A percentile compares a stretch with the other conserved stretches of the same genome.
Conservation (phyloP, 108 stramenopile species). For the Ochromonas danica region DNA sequence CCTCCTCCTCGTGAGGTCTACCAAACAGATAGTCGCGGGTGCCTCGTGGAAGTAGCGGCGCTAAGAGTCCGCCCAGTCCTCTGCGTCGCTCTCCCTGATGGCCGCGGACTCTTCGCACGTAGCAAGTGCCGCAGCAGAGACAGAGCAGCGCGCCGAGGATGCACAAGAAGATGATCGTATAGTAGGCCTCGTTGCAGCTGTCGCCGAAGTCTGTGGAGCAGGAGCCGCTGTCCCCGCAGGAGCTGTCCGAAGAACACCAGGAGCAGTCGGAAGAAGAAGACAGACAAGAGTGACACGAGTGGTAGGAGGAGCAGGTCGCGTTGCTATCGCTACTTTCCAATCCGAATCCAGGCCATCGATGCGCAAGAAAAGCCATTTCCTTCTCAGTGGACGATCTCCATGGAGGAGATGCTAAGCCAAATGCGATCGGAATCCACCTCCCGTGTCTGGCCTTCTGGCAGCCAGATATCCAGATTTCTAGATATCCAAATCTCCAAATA, state of each 20-base stretch:
- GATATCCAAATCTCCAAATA: no score
- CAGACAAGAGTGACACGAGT: no score
- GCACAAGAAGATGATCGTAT: slow-evolving; percentile 22
- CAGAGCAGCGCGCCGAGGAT: background rate
- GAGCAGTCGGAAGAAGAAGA: slow-evolving; percentile 12
- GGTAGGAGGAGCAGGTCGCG: no score
- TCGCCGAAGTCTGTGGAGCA: background rate
- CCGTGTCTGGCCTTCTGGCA: no score
- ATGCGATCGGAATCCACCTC: no score
- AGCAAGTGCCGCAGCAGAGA: slow-evolving; percentile 27
- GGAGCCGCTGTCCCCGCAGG: background rate
- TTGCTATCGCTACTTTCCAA: no score
- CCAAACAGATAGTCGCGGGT: background rate
- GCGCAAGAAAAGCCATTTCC: no score
- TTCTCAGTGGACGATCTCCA: no score
- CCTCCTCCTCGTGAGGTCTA: background rate
- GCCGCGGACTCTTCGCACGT: background rate
- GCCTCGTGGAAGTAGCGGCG: background rate
- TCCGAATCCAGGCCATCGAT: no score
- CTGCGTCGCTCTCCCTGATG: background rate
- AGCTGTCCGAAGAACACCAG: background rate
- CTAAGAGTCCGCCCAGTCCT: background rate
- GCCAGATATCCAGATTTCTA: no score
- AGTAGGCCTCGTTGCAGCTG: background rate
- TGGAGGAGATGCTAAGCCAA: no score